Percentiles rank a stretch among this genome's conserved stretches.
Evolutionary conservation across 2,329 filamentous ascomycete genomes (phyloP).

Genomic region (Diaporthe australafricana): DNA sequence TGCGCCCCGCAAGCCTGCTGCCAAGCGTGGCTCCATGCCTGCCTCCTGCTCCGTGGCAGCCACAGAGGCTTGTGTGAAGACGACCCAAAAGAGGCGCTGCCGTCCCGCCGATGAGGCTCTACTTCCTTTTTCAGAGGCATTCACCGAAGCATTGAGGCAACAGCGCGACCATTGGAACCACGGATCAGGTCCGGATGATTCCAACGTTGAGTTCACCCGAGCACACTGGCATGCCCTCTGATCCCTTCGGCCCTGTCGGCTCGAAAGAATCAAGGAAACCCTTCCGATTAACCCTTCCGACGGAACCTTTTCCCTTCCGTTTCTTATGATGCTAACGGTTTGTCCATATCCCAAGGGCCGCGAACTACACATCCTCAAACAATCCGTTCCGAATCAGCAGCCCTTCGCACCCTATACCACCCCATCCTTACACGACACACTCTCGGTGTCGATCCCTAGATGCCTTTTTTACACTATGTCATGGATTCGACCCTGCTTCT

Average conservation of each 20-base stretch:
- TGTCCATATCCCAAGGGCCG: neutral
- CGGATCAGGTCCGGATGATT: neutral
- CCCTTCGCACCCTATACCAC: neutral
- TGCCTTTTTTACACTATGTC: constrained; percentile 2
- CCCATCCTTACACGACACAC: constrained; percentile 1
- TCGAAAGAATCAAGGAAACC: neutral
- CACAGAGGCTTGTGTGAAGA: neutral
- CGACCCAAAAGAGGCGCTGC: neutral
- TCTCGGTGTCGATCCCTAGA: neutral
- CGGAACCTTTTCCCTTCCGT: no score
- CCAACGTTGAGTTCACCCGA: neutral
- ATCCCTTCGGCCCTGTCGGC: neutral
- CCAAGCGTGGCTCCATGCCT: neutral
- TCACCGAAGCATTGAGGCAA: neutral
- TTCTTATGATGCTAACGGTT: neutral
- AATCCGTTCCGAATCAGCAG: neutral
- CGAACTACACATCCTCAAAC: no score
- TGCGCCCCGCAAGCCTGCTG: neutral
- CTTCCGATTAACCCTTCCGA: neutral
- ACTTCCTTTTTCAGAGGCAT: neutral
- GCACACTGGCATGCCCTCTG: neutral
- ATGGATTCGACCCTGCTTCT: neutral
- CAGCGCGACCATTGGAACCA: neutral
- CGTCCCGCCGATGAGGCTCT: neutral
- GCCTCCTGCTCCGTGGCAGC: neutral